Percentiles rank a stretch among this genome's conserved stretches.
Conservation (phyloP, 2,329 filamentous ascomycete genomes). For the Trichoderma harzianum region DNA sequence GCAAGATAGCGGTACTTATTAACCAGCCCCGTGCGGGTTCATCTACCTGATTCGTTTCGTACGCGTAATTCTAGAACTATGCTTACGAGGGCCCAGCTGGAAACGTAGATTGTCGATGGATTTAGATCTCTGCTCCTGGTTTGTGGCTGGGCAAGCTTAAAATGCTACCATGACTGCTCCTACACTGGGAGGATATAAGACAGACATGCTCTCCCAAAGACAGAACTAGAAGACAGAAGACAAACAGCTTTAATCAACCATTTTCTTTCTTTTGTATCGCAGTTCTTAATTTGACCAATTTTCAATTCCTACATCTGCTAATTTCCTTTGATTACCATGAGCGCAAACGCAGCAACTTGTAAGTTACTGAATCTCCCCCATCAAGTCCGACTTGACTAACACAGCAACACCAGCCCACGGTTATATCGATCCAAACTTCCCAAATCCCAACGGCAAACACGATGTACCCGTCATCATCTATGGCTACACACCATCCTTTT, state of each 20-base stretch:
- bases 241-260: background rate
- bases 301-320: background rate
- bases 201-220: background rate
- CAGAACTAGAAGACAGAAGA: background rate
- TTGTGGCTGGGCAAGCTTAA: background rate
- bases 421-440: constrained; percentile 51
- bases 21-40: background rate
- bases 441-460: constrained; percentile 43
- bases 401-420: constrained; percentile 23
- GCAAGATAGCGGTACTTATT: background rate
- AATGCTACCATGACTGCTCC: background rate
- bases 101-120: background rate
- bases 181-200: background rate
- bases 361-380: background rate
- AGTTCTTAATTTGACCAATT: background rate
- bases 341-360: background rate
- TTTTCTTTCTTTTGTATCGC: background rate
- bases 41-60: background rate
- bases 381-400: background rate
- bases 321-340: background rate
- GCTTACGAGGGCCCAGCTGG: background rate
- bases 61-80: background rate
- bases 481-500: constrained; percentile 47
- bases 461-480: constrained; percentile 51
- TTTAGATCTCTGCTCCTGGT: background rate